phyloP scores from a whole-genome alignment of 1,284 basidiomycete species.

The Ganoderma multipileum region DNA sequence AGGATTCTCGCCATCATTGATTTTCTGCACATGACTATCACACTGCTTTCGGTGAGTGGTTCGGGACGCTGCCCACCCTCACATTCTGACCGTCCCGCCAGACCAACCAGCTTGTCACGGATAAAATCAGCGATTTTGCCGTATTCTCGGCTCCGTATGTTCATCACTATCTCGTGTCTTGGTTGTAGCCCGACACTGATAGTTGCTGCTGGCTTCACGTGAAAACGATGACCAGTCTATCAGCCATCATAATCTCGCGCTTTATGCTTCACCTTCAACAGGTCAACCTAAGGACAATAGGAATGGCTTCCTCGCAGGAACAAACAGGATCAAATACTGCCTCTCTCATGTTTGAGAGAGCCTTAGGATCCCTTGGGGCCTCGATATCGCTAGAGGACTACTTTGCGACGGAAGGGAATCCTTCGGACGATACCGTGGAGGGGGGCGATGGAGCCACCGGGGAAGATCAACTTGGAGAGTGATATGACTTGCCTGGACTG shows the following conservation, averaged over 20 bases:
- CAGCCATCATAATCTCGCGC: not conserved
- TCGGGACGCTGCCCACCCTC: too few relatives aligned
- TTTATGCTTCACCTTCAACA: not conserved
- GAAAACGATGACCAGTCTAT: not conserved
- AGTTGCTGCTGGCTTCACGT: not conserved
- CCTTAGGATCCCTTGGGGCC: not conserved
- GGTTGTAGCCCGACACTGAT: not conserved
- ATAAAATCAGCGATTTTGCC: not conserved
- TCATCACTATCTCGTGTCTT: not conserved
- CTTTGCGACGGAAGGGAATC: too few relatives aligned
- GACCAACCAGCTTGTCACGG: not conserved
- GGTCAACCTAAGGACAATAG: not conserved
- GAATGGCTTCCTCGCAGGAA: not conserved
- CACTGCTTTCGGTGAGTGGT: not conserved
- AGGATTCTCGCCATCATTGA: conserved; percentile 1
- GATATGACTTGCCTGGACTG: too few relatives aligned
- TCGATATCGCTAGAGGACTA: not conserved
- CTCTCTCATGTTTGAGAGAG: not conserved
- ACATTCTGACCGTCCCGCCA: not conserved
- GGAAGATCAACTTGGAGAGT: too few relatives aligned
- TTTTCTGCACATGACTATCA: not conserved
- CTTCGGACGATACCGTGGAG: too few relatives aligned
- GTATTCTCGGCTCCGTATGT: not conserved
- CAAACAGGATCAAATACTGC: too few relatives aligned
- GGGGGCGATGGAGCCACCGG: too few relatives aligned